These are phyloP conservation scores for Oryza glaberrima DNA, from an alignment of 176 grass and related monocot species.

Conservation along the genomic window DNA sequence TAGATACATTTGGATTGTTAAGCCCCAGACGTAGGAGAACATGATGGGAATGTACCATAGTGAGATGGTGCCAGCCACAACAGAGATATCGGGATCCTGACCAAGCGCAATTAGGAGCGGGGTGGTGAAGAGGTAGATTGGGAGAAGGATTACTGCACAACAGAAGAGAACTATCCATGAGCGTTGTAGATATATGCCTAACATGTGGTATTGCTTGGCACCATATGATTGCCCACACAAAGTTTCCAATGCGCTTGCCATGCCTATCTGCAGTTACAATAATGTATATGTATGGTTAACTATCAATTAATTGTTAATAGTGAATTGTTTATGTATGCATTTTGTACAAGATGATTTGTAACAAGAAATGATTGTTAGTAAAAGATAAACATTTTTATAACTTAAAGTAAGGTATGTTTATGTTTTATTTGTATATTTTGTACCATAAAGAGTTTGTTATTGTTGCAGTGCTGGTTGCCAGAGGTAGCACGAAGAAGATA, in stretches of 20 bases:
- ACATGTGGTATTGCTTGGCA: slow-evolving; percentile 69
- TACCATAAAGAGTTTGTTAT: too few species aligned
- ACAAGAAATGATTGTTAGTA: neutral
- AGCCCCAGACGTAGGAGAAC: slow-evolving; percentile 58
- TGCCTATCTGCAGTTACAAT: slow-evolving; percentile 53
- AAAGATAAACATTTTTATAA: too few species aligned
- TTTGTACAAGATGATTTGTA: neutral
- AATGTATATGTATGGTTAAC: neutral
- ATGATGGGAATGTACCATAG: slow-evolving; percentile 74
- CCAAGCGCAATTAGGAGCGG: slow-evolving; percentile 60
- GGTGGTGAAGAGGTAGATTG: slow-evolving; percentile 59
- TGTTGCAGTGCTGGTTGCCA: rapidly evolving
- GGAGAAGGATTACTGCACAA: slow-evolving; percentile 35
- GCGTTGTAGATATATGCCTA: slow-evolving; percentile 77
- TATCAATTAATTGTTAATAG: neutral
- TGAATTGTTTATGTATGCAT: neutral
- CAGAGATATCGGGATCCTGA: slow-evolving; percentile 56
- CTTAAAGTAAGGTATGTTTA: too few species aligned
- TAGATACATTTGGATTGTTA: slow-evolving; percentile 88
- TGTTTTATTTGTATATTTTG: too few species aligned
- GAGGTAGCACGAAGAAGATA: neutral
- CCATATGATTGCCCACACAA: slow-evolving; percentile 75
- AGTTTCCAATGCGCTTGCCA: slow-evolving; percentile 81
- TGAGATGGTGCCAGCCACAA: slow-evolving; percentile 56
- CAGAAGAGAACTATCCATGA: slow-evolving; percentile 68